Evolutionary conservation across 805 yeast species (phyloP).

Genomic region (Saccharomycopsis olivae): DNA sequence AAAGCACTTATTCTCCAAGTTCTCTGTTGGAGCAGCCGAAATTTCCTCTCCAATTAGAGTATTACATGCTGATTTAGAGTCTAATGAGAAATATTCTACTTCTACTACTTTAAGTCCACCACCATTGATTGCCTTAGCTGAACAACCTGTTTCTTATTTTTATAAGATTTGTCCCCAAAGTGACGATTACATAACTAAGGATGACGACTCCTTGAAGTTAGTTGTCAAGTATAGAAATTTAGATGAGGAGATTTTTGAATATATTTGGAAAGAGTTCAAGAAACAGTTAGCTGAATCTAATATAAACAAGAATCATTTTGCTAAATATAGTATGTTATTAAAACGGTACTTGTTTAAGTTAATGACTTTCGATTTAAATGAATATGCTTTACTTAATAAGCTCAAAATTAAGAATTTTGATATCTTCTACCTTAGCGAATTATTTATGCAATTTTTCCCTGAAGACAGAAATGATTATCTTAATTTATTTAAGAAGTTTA

Average conservation of each 20-base stretch:
- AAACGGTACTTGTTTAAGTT: slow-evolving; percentile 20
- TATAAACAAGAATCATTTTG: slow-evolving; percentile 17
- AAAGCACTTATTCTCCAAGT: slow-evolving; percentile 49
- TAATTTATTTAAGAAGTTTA: slow-evolving; percentile 12
- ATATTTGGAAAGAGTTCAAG: slow-evolving; percentile 21
- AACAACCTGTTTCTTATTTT: slow-evolving; percentile 58
- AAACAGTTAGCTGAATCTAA: slow-evolving; percentile 3
- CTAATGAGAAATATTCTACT: slow-evolving; percentile 26
- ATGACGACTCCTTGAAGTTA: slow-evolving; percentile 32
- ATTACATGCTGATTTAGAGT: slow-evolving; percentile 30
- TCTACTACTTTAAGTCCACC: slow-evolving; percentile 24
- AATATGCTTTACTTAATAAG: slow-evolving; percentile 23
- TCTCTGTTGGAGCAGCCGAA: slow-evolving; percentile 53
- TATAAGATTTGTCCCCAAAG: slow-evolving; percentile 35
- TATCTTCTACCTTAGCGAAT: slow-evolving; percentile 14
- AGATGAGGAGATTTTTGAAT: slow-evolving; percentile 31
- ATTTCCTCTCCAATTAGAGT: slow-evolving; percentile 44
- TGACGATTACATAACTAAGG: slow-evolving; percentile 18
- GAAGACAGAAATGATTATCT: slow-evolving; percentile 14
- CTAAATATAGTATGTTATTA: slow-evolving; percentile 22
- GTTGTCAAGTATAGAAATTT: slow-evolving; percentile 36
- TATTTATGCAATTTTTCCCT: slow-evolving; percentile 14
- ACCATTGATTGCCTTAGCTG: slow-evolving; percentile 45
- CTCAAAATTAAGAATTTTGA: slow-evolving; percentile 20
- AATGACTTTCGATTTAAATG: slow-evolving; percentile 25